Percentiles rank a stretch among this genome's conserved stretches.
Conservation (phyloP, 1,284 basidiomycete genomes). For the Phellinidium pouzarii region DNA sequence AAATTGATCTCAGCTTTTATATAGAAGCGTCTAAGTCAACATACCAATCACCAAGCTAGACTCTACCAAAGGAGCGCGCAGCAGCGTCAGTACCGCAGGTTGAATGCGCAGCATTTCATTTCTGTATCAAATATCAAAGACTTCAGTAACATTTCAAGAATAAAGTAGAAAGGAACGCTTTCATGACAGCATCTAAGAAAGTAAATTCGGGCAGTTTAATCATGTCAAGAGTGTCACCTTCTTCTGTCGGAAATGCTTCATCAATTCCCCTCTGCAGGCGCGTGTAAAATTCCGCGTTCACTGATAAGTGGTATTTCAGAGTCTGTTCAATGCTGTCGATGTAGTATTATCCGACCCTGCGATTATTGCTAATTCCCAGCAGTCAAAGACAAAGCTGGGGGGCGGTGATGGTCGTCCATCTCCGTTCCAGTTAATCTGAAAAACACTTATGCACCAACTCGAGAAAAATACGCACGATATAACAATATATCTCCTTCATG, state of each 20-base stretch:
- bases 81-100: background rate
- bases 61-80: slow-evolving; percentile 6
- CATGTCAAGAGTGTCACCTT: slow-evolving; percentile 18
- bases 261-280: slow-evolving; percentile 28
- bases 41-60: slow-evolving; percentile 11
- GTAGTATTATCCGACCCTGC: slow-evolving; percentile 33
- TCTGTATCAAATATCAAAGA: background rate
- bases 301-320: slow-evolving; percentile 28
- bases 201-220: slow-evolving; percentile 24
- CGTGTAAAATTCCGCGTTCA: slow-evolving; percentile 25
- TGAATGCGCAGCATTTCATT: slow-evolving; percentile 12
- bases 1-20: background rate
- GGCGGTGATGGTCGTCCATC: slow-evolving; percentile 19
- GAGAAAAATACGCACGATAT: slow-evolving; percentile 27
- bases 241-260: slow-evolving; percentile 18
- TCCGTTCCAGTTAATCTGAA: slow-evolving; percentile 26
- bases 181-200: slow-evolving; percentile 30
- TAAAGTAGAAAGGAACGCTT: slow-evolving; percentile 5
- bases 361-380: slow-evolving; percentile 31
- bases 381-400: slow-evolving; percentile 25
- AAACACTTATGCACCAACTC: background rate
- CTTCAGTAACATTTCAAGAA: background rate
- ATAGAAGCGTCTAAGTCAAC: background rate
- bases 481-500: slow-evolving; percentile 32
- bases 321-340: slow-evolving; percentile 27